phyloP scores from a whole-genome alignment of 2,329 filamentous ascomycete genomes.

The Sphaerostilbella broomeana region DNA sequence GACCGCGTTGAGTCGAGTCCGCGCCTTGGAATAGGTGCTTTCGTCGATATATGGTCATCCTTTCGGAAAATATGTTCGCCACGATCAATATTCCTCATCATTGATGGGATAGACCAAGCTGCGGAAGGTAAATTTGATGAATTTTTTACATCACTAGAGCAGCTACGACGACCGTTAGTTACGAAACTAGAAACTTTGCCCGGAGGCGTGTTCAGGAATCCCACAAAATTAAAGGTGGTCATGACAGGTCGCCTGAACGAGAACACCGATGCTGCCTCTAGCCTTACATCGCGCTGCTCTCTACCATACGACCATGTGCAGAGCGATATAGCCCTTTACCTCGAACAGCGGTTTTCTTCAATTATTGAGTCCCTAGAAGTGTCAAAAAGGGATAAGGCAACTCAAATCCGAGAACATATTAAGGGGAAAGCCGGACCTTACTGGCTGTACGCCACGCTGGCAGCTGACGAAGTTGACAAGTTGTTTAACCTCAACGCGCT shows the following conservation, averaged over 20 bases:
- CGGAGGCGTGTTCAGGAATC: neutral
- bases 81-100: constrained; percentile 16
- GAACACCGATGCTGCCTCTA: constrained; percentile 2
- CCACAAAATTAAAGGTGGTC: constrained; percentile 11
- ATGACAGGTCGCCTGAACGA: constrained; percentile 9
- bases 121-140: neutral
- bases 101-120: constrained; percentile 20
- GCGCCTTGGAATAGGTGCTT: constrained; percentile 9
- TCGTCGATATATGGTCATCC: constrained; percentile 17
- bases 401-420: constrained; percentile 7
- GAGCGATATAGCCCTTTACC: constrained; percentile 6
- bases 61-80: constrained; percentile 7
- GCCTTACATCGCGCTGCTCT: constrained; percentile 5
- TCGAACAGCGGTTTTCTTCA: constrained; percentile 5
- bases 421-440: constrained; percentile 12
- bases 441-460: constrained; percentile 16
- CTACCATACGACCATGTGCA: neutral
- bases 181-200: neutral
- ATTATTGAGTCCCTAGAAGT: neutral
- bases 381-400: neutral
- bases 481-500: neutral
- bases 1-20: constrained; percentile 4
- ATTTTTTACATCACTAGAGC: constrained; percentile 7
- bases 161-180: constrained; percentile 6
- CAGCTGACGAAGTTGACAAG: constrained; percentile 12